Percentiles rank a stretch among this genome's conserved stretches.
Evolutionary conservation across 1,139 yeast species (phyloP).

Genomic region (Protomyces arabidopsidicola): DNA sequence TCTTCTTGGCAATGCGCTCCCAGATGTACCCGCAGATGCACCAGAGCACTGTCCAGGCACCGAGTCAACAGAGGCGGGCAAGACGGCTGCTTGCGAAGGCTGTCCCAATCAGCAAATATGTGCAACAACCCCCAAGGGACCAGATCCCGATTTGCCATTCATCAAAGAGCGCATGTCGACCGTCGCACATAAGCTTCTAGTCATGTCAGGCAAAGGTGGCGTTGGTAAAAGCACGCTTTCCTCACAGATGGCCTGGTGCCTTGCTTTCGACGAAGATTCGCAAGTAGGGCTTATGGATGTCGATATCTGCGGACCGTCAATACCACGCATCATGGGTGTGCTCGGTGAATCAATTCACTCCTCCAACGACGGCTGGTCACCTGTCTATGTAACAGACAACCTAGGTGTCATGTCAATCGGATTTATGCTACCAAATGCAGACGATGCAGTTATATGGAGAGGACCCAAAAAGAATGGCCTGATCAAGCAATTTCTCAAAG

Average conservation of each 20-base stretch:
- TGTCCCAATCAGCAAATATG: slow-evolving; percentile 93
- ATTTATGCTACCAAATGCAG: slow-evolving; percentile 89
- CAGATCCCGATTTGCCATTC: slow-evolving; percentile 87
- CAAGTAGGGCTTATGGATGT: slow-evolving; percentile 96
- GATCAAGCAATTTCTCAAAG: slow-evolving; percentile 88
- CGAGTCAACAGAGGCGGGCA: slow-evolving; percentile 87
- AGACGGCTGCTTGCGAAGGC: slow-evolving; percentile 87
- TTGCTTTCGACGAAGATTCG: slow-evolving; percentile 78
- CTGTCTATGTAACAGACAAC: slow-evolving; percentile 92
- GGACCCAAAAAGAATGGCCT: slow-evolving; percentile 92
- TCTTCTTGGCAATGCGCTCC: slow-evolving; percentile 16
- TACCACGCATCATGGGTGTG: slow-evolving; percentile 93
- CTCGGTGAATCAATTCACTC: slow-evolving; percentile 81
- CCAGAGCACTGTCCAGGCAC: slow-evolving; percentile 96
- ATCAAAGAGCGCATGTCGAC: slow-evolving; percentile 63
- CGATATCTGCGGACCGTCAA: slow-evolving; percentile 96
- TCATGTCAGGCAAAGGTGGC: slow-evolving; percentile 94
- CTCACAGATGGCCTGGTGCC: slow-evolving; percentile 90
- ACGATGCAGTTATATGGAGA: slow-evolving; percentile 94
- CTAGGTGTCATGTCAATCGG: slow-evolving; percentile 94
- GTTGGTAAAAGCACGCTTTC: slow-evolving; percentile 97
- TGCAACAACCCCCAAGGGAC: slow-evolving; percentile 83
- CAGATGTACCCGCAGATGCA: slow-evolving; percentile 18
- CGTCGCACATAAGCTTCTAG: slow-evolving; percentile 77
- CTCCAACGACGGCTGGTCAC: slow-evolving; percentile 92